Evolutionary conservation across 768 basidiomycete genomes (phyloP).

Genomic region (Collybia nuda): DNA sequence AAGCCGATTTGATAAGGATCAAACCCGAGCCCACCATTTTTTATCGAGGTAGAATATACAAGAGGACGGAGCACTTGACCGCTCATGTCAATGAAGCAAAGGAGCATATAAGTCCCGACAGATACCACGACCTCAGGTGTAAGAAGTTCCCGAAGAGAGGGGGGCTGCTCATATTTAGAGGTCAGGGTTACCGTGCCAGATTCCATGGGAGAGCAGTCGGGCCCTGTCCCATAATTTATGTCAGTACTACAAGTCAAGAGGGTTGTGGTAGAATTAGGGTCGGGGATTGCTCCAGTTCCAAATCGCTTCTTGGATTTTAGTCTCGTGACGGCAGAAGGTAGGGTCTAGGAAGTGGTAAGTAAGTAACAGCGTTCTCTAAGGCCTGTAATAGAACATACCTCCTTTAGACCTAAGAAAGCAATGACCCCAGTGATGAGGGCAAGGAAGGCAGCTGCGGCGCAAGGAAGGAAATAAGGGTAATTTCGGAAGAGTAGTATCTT

Average conservation of each 20-base stretch:
- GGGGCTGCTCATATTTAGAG: constrained; percentile 8
- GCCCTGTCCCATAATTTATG: constrained; percentile 9
- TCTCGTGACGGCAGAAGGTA: constrained; percentile 23
- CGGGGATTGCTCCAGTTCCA: background rate
- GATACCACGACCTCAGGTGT: constrained; percentile 28
- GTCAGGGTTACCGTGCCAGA: constrained; percentile 3
- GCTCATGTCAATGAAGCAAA: constrained; percentile 38
- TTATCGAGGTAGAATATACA: constrained; percentile 56
- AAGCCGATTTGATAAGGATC: constrained; percentile 61
- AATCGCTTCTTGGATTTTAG: constrained; percentile 10
- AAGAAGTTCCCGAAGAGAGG: constrained; percentile 23
- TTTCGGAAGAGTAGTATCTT: constrained; percentile 23
- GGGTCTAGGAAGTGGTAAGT: constrained; percentile 24
- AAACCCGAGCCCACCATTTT: constrained; percentile 66
- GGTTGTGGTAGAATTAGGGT: constrained; percentile 14
- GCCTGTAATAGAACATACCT: constrained; percentile 13
- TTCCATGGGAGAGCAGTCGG: constrained; percentile 3
- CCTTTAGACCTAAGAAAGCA: constrained; percentile 24
- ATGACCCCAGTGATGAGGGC: constrained; percentile 15
- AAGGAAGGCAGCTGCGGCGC: constrained; percentile 16
- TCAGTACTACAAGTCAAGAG: constrained; percentile 6
- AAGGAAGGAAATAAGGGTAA: constrained; percentile 36
- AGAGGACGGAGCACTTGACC: constrained; percentile 37
- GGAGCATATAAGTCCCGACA: constrained; percentile 29
- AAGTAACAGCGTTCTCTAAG: background rate